Evolutionary conservation across 257 asterid species (phyloP).

Genomic region (Thymus mandschuricus): DNA sequence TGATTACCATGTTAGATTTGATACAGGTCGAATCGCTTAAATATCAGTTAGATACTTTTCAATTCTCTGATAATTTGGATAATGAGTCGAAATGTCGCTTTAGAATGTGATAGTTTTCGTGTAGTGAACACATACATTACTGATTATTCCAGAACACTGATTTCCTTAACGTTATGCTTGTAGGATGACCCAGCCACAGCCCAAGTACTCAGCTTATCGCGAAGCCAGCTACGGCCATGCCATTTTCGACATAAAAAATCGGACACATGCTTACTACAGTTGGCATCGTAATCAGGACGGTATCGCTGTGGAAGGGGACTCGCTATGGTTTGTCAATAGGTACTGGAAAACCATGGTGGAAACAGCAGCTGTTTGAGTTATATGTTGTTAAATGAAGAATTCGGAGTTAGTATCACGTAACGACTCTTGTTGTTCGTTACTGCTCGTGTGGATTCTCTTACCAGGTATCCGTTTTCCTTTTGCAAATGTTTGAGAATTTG

Average conservation of each 20-base stretch:
- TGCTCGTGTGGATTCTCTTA: no score
- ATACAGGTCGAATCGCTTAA: no score
- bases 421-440: no score
- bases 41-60: no score
- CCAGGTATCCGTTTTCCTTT: no score
- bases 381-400: not conserved
- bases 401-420: no score
- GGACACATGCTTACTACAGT: conserved; percentile 69
- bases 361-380: not conserved
- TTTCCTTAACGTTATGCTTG: conserved; percentile 21
- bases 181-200: conserved; percentile 88
- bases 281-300: conserved; percentile 95
- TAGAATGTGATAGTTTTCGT: no score
- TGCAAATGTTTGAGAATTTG: no score
- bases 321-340: conserved; percentile 75
- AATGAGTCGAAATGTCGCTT: no score
- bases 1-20: no score
- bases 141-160: not conserved
- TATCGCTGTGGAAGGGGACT: conserved; percentile 65
- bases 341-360: conserved; percentile 60
- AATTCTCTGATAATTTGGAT: no score
- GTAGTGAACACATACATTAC: not conserved
- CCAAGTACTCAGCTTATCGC: conserved; percentile 71
- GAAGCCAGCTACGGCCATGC: conserved; percentile 96
- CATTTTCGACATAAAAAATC: conserved; percentile 63